Conservation (phyloP, 1,139 yeast species). For the Debaryomyces sp. region DNA sequence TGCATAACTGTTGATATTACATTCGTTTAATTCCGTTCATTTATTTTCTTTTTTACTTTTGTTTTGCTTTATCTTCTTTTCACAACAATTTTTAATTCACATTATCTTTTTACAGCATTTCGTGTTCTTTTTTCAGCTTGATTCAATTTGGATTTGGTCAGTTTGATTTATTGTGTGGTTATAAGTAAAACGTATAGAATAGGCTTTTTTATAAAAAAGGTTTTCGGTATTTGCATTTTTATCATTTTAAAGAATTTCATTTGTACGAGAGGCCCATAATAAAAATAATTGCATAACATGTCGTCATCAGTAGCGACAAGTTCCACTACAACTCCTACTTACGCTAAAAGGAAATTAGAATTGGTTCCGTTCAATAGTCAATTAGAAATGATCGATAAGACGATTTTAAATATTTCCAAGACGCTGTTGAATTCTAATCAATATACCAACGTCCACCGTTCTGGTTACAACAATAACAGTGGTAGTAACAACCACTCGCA, state of each 20-base stretch:
- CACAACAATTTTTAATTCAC: conserved; percentile 3
- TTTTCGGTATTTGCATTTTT: conserved; percentile 5
- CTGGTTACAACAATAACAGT: conserved; percentile 12
- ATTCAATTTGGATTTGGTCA: not conserved
- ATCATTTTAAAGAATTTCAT: not conserved
- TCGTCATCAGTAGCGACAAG: conserved; percentile 9
- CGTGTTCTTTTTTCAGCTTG: conserved; percentile 1
- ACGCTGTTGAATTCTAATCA: conserved; percentile 14
- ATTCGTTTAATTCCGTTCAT: conserved; percentile 1
- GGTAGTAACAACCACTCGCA: conserved; percentile 12
- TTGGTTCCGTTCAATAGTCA: conserved; percentile 34
- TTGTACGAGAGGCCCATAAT: conserved; percentile 1
- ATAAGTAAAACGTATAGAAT: not conserved
- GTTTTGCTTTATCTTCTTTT: conserved; percentile 1
- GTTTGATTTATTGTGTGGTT: conserved; percentile 3
- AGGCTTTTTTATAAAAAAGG: not conserved
- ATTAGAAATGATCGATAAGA: conserved; percentile 27
- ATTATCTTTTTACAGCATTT: conserved; percentile 2
- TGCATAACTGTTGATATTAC: conserved; percentile 3
- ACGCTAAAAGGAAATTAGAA: conserved; percentile 32
- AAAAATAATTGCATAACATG: conserved; percentile 9
- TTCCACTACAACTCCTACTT: conserved; percentile 8
- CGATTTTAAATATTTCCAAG: conserved; percentile 14
- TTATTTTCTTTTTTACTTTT: conserved; percentile 6
- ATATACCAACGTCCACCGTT: conserved; percentile 8